These are phyloP conservation scores for Vicia sativa DNA, from an alignment of 306 rosid genomes.

Conservation along the genomic window DNA sequence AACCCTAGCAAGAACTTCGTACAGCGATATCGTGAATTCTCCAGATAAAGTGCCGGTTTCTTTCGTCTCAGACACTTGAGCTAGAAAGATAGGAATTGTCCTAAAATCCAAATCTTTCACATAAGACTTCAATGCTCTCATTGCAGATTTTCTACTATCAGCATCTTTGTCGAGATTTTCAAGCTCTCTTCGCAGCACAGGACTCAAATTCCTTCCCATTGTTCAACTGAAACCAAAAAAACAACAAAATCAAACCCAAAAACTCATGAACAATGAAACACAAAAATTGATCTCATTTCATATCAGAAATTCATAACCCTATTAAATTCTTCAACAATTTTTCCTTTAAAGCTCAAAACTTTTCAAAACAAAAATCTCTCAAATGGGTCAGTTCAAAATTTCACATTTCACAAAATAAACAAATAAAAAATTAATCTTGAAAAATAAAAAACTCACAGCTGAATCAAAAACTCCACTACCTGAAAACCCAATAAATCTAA, in stretches of 20 bases:
- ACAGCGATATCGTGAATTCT: constrained; percentile 78
- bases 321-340: neutral
- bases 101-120: constrained; percentile 78
- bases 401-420: neutral
- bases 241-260: constrained; percentile 1
- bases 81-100: constrained; percentile 81
- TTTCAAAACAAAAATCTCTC: neutral
- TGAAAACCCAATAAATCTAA: constrained; percentile 3
- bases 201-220: constrained; percentile 66
- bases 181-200: constrained; percentile 60
- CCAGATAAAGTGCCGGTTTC: constrained; percentile 71
- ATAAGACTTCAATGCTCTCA: constrained; percentile 73
- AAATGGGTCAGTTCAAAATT: constrained; percentile 2
- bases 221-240: constrained; percentile 39
- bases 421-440: neutral
- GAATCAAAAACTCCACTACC: too few species aligned
- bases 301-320: neutral
- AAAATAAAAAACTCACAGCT: neutral
- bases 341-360: neutral
- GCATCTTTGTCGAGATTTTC: constrained; percentile 80
- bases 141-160: constrained; percentile 78
- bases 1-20: constrained; percentile 87
- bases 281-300: neutral
- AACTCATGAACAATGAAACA: neutral
- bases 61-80: constrained; percentile 88